phyloP scores from a whole-genome alignment of 2,329 filamentous ascomycete genomes.

The Pseudogymnoascus sp. region DNA sequence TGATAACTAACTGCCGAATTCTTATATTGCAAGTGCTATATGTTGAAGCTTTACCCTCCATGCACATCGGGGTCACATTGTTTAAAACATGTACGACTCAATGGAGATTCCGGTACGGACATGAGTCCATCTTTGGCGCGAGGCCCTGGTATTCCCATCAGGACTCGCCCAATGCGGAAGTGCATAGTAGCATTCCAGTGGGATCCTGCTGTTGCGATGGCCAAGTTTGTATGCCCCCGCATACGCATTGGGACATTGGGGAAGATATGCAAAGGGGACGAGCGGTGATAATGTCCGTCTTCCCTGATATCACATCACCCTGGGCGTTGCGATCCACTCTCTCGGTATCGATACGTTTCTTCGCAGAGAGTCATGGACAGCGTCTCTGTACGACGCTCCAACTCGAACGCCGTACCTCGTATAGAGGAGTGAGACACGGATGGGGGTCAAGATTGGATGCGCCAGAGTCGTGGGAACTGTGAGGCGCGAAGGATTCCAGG shows the following conservation, averaged over 20 bases:
- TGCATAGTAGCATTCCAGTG: neutral
- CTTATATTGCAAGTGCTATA: neutral
- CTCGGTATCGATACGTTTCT: slow-evolving; percentile 3
- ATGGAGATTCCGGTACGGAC: neutral
- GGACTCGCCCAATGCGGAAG: neutral
- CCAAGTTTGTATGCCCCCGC: neutral
- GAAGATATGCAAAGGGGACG: neutral
- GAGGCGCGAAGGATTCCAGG: neutral
- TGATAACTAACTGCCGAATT: neutral
- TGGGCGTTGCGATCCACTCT: neutral
- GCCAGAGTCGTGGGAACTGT: neutral
- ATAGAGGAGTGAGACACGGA: neutral
- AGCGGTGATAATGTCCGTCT: neutral
- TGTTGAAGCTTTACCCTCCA: neutral
- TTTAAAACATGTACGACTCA: neutral
- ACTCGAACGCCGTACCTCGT: neutral
- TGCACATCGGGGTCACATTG: neutral
- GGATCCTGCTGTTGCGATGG: neutral
- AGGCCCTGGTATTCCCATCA: neutral
- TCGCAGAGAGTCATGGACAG: neutral
- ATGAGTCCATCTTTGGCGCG: neutral
- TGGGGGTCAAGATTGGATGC: neutral
- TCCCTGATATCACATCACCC: slow-evolving; percentile 6
- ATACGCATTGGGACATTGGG: neutral
- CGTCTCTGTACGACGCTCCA: neutral